Conservation (phyloP, 2,329 filamentous ascomycete genomes). For the Microdochium trichocladiopsis region DNA sequence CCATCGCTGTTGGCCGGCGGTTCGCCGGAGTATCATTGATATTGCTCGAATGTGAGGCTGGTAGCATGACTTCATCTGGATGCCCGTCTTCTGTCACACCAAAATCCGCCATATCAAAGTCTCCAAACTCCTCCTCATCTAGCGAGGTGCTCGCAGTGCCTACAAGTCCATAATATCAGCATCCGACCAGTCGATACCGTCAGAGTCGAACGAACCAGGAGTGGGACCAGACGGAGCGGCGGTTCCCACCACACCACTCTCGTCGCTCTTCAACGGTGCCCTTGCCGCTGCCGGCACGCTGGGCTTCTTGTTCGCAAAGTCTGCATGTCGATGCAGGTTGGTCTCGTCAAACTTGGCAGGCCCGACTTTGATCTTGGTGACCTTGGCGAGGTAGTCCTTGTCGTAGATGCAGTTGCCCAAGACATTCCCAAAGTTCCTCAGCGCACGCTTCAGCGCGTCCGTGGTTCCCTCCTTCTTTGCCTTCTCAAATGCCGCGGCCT, state of each 20-base stretch:
- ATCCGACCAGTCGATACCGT: constrained; percentile 22
- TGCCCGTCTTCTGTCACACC: constrained; percentile 62
- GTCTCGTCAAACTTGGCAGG: constrained; percentile 72
- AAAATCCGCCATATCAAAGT: constrained; percentile 74
- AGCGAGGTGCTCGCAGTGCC: constrained; percentile 18
- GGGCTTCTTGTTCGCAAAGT: constrained; percentile 59
- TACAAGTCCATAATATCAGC: constrained; percentile 23
- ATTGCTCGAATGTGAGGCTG: constrained; percentile 21
- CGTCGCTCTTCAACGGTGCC: constrained; percentile 13
- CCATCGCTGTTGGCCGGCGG: constrained; percentile 11
- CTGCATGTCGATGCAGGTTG: constrained; percentile 75
- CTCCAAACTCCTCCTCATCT: constrained; percentile 34
- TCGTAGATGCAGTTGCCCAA: constrained; percentile 99
- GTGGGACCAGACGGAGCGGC: constrained; percentile 8
- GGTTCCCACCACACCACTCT: constrained; percentile 13
- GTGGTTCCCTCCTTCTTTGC: constrained; percentile 98
- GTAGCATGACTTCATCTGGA: constrained; percentile 67
- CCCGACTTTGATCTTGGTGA: constrained; percentile 80
- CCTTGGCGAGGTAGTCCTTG: constrained; percentile 83
- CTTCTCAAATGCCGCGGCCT: constrained; percentile 94
- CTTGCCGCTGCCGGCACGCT: constrained; percentile 7
- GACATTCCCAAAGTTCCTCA: constrained; percentile 92
- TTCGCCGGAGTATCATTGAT: constrained; percentile 19
- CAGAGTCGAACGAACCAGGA: constrained; percentile 39
- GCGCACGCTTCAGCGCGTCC: constrained; percentile 81